These are phyloP conservation scores for Pterocarpus macrocarpus DNA, from an alignment of 306 rosid genomes.

Conservation along the genomic window DNA sequence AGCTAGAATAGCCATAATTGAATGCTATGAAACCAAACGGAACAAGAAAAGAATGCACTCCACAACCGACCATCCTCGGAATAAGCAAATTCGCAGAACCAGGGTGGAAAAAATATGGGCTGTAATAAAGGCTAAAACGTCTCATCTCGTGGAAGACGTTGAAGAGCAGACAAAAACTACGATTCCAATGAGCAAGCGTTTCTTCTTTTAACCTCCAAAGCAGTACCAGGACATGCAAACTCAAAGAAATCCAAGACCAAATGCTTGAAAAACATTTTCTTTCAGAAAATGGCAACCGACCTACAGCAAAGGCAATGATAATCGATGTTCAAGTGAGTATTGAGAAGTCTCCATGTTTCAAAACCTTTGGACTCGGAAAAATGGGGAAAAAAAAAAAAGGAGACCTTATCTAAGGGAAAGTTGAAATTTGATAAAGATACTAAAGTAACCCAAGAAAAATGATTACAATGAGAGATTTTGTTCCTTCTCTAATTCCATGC, in stretches of 20 bases:
- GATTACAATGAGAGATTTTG: neutral
- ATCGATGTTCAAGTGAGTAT: neutral
- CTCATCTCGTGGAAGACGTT: neutral
- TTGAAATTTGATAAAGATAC: neutral
- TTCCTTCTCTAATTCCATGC: constrained; percentile 19
- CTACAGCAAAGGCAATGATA: neutral
- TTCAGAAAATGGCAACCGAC: constrained; percentile 10
- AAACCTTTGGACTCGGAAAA: neutral
- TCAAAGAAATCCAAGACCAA: constrained; percentile 16
- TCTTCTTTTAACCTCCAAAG: neutral
- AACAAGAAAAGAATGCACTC: neutral
- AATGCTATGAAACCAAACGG: constrained; percentile 19
- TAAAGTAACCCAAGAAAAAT: constrained; percentile 4
- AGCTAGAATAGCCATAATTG: constrained; percentile 8
- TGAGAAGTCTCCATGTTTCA: neutral
- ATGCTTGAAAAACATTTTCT: neutral
- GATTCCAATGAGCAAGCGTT: neutral
- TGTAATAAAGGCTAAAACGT: neutral
- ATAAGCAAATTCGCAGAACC: neutral
- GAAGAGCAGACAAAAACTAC: neutral
- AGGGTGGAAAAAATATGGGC: neutral
- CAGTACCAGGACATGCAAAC: neutral
- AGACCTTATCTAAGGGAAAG: neutral
- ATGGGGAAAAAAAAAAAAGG: neutral
- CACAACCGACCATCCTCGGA: neutral